Evolutionary conservation across 1,284 basidiomycete genomes (phyloP).

Genomic region (Paramarasmius palmivorus): DNA sequence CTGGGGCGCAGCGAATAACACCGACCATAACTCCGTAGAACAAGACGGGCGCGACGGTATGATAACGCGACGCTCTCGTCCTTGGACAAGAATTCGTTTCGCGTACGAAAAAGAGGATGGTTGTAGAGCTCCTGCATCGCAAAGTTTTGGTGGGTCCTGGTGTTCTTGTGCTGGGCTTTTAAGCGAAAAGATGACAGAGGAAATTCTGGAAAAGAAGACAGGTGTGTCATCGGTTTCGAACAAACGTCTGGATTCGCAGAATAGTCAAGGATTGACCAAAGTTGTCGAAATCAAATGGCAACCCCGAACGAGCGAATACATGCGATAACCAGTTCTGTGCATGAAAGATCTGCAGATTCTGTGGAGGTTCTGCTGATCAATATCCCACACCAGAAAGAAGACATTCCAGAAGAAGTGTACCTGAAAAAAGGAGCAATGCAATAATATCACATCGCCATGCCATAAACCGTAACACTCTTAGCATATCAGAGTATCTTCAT

Average conservation of each 20-base stretch:
- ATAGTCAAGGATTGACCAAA: too few relatives aligned
- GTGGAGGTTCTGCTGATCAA: constrained; percentile 1
- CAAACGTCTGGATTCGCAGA: too few relatives aligned
- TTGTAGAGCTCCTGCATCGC: constrained; percentile 32
- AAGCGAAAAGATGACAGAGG: not conserved
- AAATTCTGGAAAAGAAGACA: not conserved
- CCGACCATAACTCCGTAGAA: constrained; percentile 49
- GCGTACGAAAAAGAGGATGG: constrained; percentile 46
- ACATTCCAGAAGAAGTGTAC: constrained; percentile 5
- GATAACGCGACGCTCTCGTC: constrained; percentile 49
- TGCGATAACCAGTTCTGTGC: not conserved
- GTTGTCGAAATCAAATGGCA: too few relatives aligned
- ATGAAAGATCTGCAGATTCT: constrained; percentile 7
- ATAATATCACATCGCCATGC: not conserved
- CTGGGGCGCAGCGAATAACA: constrained; percentile 8
- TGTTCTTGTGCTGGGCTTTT: not conserved
- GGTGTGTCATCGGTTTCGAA: not conserved
- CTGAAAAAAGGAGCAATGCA: not conserved
- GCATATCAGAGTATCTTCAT: not conserved
- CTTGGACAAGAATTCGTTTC: constrained; percentile 40
- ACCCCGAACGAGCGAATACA: too few relatives aligned
- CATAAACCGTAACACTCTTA: constrained; percentile 2
- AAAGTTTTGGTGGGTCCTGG: constrained; percentile 27
- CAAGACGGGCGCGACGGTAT: constrained; percentile 45
- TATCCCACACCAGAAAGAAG: not conserved